A percentile compares a stretch with the other conserved stretches of the same genome.
Conservation (phyloP, 176 grass and related monocot genomes). For the Urochloa ruziziensis region DNA sequence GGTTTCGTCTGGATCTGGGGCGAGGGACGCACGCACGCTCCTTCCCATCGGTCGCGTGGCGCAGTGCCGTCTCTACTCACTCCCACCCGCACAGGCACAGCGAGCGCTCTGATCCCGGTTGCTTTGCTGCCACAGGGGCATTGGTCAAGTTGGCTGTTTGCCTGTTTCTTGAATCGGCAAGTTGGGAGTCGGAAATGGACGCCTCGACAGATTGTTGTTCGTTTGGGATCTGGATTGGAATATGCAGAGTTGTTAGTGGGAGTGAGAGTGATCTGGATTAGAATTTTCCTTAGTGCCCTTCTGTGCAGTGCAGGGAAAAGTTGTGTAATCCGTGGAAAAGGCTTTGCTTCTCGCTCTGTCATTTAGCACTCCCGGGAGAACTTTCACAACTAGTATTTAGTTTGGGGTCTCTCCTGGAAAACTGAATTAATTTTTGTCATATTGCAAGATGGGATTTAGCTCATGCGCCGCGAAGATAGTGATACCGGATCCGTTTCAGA, state of each 20-base stretch:
- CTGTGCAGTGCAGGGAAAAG: not conserved
- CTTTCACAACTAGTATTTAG: no score
- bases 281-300: no score
- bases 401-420: not conserved
- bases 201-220: not conserved
- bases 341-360: not conserved
- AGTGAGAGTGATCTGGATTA: not conserved
- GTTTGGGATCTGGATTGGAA: not conserved
- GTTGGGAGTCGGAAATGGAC: not conserved
- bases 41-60: not conserved
- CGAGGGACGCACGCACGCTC: not conserved
- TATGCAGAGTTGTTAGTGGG: not conserved
- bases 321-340: not conserved
- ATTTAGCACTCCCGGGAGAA: not conserved
- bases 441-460: not conserved
- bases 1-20: not conserved
- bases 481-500: not conserved
- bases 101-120: no score
- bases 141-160: not conserved
- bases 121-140: not conserved
- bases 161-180: no score
- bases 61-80: not conserved
- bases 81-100: not conserved
- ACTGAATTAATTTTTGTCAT: not conserved
- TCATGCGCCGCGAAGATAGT: not conserved